phyloP scores from a whole-genome alignment of 176 grass and related monocot species.

The Oryza glaberrima region DNA sequence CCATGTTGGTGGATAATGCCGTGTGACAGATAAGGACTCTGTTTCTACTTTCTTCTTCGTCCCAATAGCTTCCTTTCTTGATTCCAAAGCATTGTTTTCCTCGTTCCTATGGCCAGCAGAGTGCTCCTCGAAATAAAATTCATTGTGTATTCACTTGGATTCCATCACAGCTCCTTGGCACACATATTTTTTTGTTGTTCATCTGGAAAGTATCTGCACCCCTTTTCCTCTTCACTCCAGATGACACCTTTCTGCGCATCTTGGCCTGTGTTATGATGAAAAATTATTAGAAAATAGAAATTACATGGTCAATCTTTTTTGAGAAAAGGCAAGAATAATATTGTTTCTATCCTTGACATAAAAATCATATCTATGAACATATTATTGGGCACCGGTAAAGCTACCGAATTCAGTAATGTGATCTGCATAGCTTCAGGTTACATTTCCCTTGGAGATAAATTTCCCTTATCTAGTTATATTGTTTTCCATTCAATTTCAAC shows the following conservation, averaged over 20 bases:
- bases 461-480: neutral
- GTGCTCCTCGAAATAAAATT: neutral
- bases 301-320: neutral
- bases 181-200: neutral
- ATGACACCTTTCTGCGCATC: neutral
- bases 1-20: slow-evolving; percentile 6
- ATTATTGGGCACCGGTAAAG: neutral
- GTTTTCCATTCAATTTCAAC: neutral
- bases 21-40: neutral
- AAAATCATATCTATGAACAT: neutral
- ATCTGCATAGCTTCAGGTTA: slow-evolving; percentile 16
- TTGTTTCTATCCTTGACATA: neutral
- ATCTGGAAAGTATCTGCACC: slow-evolving; percentile 4
- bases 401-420: neutral
- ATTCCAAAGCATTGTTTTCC: slow-evolving; percentile 15
- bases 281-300: slow-evolving; percentile 10
- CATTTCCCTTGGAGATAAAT: neutral
- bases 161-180: slow-evolving; percentile 2
- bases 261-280: slow-evolving; percentile 28
- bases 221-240: slow-evolving; percentile 49
- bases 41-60: neutral
- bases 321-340: neutral
- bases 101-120: neutral
- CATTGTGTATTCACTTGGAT: slow-evolving; percentile 17
- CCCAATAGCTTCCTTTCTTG: neutral